These are phyloP conservation scores for Kwoniella newhampshirensis DNA, from an alignment of 768 basidiomycete species.

Conservation along the genomic window DNA sequence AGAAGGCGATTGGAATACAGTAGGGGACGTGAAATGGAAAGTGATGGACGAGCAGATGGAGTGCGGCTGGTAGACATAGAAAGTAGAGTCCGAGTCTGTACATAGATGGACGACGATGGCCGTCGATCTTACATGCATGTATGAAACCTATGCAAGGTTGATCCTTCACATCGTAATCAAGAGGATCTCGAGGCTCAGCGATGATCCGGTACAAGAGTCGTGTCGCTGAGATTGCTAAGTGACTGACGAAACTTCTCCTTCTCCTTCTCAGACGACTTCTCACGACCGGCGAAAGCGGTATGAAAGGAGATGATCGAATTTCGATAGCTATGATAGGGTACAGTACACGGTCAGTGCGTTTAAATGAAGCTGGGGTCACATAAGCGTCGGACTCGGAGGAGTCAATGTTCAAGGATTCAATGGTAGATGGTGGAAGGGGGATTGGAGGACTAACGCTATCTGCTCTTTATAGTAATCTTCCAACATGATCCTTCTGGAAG, in stretches of 20 bases:
- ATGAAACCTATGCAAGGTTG: no score
- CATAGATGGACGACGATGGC: background rate
- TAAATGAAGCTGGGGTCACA: no score
- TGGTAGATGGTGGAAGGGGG: no score
- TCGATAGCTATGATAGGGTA: slow-evolving; percentile 15
- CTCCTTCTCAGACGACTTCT: background rate
- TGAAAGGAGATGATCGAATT: slow-evolving; percentile 35
- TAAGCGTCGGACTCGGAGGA: no score
- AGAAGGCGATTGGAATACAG: slow-evolving; percentile 14
- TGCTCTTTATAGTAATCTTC: slow-evolving; percentile 35
- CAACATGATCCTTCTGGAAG: slow-evolving; percentile 13
- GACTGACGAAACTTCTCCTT: slow-evolving; percentile 1
- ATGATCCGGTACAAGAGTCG: slow-evolving; percentile 9
- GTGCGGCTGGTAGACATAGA: background rate
- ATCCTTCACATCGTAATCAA: no score
- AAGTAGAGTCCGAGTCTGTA: background rate
- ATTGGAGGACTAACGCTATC: slow-evolving; percentile 16
- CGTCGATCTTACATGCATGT: no score
- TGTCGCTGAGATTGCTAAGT: slow-evolving; percentile 17
- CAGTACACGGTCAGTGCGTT: background rate
- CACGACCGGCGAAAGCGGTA: slow-evolving; percentile 16
- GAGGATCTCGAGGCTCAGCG: background rate
- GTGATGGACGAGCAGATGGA: slow-evolving; percentile 12
- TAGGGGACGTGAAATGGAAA: slow-evolving; percentile 14
- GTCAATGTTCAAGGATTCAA: no score